Evolutionary conservation across 805 yeast species (phyloP), one percentile per base, ranked within the genome.

Genomic region (Cyberlindnera samutprakarnensis): DNA sequence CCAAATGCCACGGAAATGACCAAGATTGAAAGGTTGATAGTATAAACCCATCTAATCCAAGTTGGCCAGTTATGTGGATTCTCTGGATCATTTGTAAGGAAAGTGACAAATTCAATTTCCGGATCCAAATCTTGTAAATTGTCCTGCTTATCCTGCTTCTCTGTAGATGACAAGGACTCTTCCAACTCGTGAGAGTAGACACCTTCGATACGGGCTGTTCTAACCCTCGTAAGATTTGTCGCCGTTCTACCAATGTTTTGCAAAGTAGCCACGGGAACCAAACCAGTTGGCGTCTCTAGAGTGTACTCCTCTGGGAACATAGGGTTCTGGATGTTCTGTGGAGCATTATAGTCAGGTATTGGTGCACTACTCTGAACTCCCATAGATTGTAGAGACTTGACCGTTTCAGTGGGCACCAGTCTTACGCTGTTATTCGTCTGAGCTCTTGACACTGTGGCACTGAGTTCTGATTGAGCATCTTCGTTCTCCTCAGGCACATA

Each of bases 1-100:
- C 96, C 96, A 54, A 84, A 87, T 2, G 96, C 96, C 19, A 90
- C 95, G 48, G 86, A 72, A 36, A 88, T 78, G 31, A 88, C 96
- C 41, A 83, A 66, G 20, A 74, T 43, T 2, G 95, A 76, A 16
- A 84, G 62, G 8, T 77, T 42, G 19, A 80, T 52, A 0, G 96
- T 86, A 52, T 79, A 83, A 2, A 55, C 4, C 84, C 88, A 77
- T 51, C 75, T 72, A 15, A 54, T 33, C 41, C 46, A 43, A 20
- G 61, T 33, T 17, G 70, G 60, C 96, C 96, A 87, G 56, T 87
- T 87, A 50, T 78, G 79, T 18, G 96, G 96, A 57, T 88, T 88
- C 46, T 75, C 90, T 0, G 94, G 94, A 54, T 88, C 97, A 41
- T 73, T 70, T 14, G 76, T 62, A 6, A 66, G 61, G 54, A 86